phyloP scores from a whole-genome alignment of 306 rosid species.

The Crotalaria pallida region DNA sequence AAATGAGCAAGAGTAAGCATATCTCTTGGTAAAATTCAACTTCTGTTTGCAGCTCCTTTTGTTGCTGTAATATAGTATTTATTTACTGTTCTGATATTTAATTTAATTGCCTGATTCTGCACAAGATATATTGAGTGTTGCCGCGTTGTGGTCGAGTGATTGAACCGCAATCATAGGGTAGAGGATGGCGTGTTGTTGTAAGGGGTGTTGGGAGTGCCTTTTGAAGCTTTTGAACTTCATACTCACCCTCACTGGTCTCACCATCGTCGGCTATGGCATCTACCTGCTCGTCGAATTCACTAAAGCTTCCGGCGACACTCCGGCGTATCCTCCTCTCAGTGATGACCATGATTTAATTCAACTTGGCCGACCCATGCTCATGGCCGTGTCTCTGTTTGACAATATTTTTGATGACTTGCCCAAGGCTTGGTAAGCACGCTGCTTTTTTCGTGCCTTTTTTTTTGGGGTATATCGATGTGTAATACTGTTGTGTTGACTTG shows the following conservation, averaged over 20 bases:
- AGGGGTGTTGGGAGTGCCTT: constrained; percentile 82
- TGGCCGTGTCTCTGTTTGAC: constrained; percentile 54
- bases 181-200: constrained; percentile 67
- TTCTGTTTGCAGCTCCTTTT: neutral
- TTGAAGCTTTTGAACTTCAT: constrained; percentile 87
- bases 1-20: neutral
- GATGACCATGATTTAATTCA: constrained; percentile 45
- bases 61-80: constrained; percentile 9
- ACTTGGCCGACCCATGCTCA: constrained; percentile 77
- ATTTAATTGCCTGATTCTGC: constrained; percentile 33
- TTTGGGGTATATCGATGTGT: neutral
- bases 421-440: constrained; percentile 67
- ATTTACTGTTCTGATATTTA: constrained; percentile 7
- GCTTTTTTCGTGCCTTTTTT: neutral
- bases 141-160: constrained; percentile 33
- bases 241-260: constrained; percentile 68
- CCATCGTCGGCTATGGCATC: constrained; percentile 88
- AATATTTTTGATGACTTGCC: constrained; percentile 55
- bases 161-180: constrained; percentile 8
- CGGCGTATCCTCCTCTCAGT: constrained; percentile 21
- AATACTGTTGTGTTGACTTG: neutral
- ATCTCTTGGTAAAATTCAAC: neutral
- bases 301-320: constrained; percentile 30
- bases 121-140: constrained; percentile 23
- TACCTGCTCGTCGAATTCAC: constrained; percentile 63